Evolutionary conservation across 192 early-diverging fungal species (phyloP).

Genomic region (Coemansia sp.): DNA sequence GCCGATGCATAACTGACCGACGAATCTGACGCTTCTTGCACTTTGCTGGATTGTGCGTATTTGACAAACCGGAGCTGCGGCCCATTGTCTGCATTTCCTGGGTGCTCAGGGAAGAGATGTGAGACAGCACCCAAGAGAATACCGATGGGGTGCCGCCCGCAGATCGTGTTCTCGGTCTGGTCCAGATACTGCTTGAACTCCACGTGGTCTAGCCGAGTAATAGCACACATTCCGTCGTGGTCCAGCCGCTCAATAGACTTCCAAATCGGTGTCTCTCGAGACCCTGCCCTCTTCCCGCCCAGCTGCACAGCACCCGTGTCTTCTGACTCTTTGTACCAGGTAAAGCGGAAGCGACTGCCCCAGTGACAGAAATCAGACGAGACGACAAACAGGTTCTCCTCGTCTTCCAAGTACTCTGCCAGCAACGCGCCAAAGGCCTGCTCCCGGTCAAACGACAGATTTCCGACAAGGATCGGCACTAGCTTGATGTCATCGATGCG

Average conservation of each 20-base stretch:
- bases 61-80: conserved; percentile 69
- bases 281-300: conserved; percentile 5
- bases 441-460: conserved; percentile 63
- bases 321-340: conserved; percentile 57
- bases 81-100: conserved; percentile 4
- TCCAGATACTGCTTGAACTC: conserved; percentile 73
- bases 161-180: conserved; percentile 89
- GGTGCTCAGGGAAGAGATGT: conserved; percentile 21
- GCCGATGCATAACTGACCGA: conserved; percentile 82
- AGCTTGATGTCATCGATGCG: conserved; percentile 64
- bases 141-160: conserved; percentile 88
- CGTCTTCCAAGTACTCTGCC: conserved; percentile 69
- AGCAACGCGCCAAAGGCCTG: conserved; percentile 70
- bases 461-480: conserved; percentile 90
- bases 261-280: conserved; percentile 62
- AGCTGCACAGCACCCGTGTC: conserved; percentile 8
- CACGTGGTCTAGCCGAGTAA: conserved; percentile 64
- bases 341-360: conserved; percentile 87
- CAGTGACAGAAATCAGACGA: conserved; percentile 99
- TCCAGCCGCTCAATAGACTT: conserved; percentile 81
- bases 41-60: conserved; percentile 82
- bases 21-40: conserved; percentile 59
- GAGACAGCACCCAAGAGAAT: conserved; percentile 75
- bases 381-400: conserved; percentile 83
- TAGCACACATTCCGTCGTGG: conserved; percentile 74